These are phyloP conservation scores for Mycena kentingensis DNA, from an alignment of 768 basidiomycete species.

Conservation along the genomic window DNA sequence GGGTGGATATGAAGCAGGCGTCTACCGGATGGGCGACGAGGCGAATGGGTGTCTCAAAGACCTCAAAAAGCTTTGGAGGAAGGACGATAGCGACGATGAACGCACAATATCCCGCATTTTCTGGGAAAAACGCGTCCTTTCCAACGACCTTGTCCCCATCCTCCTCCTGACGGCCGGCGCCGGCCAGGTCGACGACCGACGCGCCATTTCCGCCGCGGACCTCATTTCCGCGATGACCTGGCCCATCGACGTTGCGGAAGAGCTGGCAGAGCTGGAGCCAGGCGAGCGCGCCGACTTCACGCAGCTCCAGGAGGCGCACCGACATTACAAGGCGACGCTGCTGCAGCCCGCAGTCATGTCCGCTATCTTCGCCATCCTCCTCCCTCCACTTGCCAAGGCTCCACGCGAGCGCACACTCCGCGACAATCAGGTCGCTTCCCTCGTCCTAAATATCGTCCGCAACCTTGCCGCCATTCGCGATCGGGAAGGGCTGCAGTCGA, in stretches of 20 bases:
- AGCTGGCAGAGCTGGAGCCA: conserved; percentile 84
- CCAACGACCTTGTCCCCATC: conserved; percentile 87
- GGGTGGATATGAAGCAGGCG: conserved; percentile 68
- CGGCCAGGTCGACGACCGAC: conserved; percentile 76
- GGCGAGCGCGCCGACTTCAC: conserved; percentile 89
- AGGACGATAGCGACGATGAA: conserved; percentile 96
- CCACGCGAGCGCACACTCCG: conserved; percentile 70
- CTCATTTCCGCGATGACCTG: conserved; percentile 97
- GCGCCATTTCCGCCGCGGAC: conserved; percentile 83
- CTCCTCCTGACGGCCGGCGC: conserved; percentile 79
- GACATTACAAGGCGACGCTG: conserved; percentile 85
- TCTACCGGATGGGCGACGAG: conserved; percentile 80
- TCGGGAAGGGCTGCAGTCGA: conserved; percentile 34
- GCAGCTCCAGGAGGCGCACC: conserved; percentile 74
- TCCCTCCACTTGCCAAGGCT: conserved; percentile 77
- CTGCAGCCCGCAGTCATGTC: conserved; percentile 69
- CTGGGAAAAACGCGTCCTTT: conserved; percentile 82
- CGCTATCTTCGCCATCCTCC: conserved; percentile 70
- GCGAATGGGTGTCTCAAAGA: conserved; percentile 87
- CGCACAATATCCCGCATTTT: conserved; percentile 93
- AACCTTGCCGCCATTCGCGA: conserved; percentile 96
- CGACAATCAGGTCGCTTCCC: conserved; percentile 84
- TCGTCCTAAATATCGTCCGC: conserved; percentile 85
- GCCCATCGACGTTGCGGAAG: conserved; percentile 96
- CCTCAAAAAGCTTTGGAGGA: conserved; percentile 92